Base-by-base conservation (phyloP, 2,329 filamentous ascomycete species). In the Colletotrichum tabaci region DNA sequence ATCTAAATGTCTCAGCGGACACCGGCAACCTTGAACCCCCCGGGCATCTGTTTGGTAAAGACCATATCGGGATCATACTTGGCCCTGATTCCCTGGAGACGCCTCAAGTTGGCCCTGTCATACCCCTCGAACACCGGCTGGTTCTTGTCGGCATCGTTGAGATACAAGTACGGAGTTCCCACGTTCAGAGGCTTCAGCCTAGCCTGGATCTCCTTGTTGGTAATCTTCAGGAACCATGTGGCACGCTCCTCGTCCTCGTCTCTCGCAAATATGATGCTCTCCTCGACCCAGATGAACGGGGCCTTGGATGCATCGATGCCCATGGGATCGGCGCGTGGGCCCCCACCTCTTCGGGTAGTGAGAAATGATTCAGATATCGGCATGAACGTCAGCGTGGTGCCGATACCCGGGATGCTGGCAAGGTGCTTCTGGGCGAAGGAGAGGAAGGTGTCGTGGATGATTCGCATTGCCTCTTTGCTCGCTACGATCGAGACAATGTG, bases 111-210 rank as follows among this genome's bases (percentile, higher is more conserved):
- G 3, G n/a, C 65, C 21, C 13, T 15, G 4, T 13, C 21, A 26
- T 67, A 67, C 12, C 57, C 49, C 26, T 67, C 35, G 13, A 67
- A 67, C 16, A 67, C 65, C 12, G 65, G 57, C 57, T 67, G 65
- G 35, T 13, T 21, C 46, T 46, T 61, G 8, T 53, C 57, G 15
- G 65, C 65, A 10, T 56, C 65, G 38, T 67, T 62, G 9, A 67
- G 49, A n/a, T 62, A 67, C 21, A 35, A 35, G 40, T 53, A 67
- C 35, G 65, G 57, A 21, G 23, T 18, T 21, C 35, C 0, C 16
- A 61, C 56, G 16, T 23, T 23, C 26, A 61, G 13, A 7, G 57
- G 38, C 47, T 15, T 26, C 2, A 62, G n/a, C 7, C 9, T 46
- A 8, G 23, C 46, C 35, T 15, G 21, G 8, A 62, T 44, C 2